Base-by-base conservation (phyloP, 345 rosid species). In the Linum usitatissimum region DNA sequence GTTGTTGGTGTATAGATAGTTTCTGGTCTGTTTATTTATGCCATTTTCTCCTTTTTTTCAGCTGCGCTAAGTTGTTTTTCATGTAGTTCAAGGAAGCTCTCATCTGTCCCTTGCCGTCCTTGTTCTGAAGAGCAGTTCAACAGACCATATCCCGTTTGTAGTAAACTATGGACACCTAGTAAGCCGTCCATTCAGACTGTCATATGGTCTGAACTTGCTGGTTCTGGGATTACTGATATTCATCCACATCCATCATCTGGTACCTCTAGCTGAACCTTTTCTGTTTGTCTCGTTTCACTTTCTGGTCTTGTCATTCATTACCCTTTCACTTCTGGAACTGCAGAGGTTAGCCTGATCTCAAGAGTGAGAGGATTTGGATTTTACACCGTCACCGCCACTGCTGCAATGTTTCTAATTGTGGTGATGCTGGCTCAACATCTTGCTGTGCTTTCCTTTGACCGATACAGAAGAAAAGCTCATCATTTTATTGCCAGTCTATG, bases 321-420 rank as follows among this genome's bases (percentile, higher is more conserved):
- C 14, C 14, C 17, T 3, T 40, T 40, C 13, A 40, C 51, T 45
- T 12, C 61, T 34, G 55, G 6, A 82, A 66, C 70, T 74, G 78
- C 95, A 84, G 97, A 78, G 70, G 59, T 76, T 70, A 75, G 80
- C 72, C 69, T 78, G 64, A 63, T 71, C 64, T 75, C 90, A 63
- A 87, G 76, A 77, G 77, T 82, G 54, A 86, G 94, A 78, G 97
- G 99, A 70, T 69, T 87, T 55, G 78, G 87, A 70, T 93, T 93
- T 64, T 90, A 83, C 67, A 71, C 75, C 45, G 77, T 81, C 64
- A 79, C 96, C 65, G 83, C 76, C 45, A 30, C 80, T 53, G 75
- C 81, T 4, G 99, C 92, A 71, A 73, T 76, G 68, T 66, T 79
- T 64, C 78, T 91, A 61, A 66, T 91, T 68, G 84, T 74, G 75